Evolutionary conservation across 139 green algal species (phyloP).

Genomic region (Chlorella sp.): DNA sequence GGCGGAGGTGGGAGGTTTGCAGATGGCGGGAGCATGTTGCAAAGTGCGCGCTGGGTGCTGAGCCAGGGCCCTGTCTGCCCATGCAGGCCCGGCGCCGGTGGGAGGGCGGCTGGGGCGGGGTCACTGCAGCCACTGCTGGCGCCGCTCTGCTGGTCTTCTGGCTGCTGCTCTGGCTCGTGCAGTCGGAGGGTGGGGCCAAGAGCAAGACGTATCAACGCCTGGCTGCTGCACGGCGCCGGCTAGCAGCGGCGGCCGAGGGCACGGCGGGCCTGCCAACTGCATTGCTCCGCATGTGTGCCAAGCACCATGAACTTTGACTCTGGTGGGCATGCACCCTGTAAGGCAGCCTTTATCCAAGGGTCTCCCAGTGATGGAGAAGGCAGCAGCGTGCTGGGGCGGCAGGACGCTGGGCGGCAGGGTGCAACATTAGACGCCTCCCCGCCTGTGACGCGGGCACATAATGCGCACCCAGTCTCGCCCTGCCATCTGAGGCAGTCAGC

Average conservation of each 20-base stretch:
- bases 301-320: background rate
- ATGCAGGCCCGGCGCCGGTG: no score
- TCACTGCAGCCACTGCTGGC: background rate
- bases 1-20: no score
- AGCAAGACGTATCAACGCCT: background rate
- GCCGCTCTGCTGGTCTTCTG: background rate
- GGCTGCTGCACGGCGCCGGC: background rate
- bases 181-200: background rate
- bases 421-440: no score
- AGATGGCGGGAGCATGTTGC: no score
- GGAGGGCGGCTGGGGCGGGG: no score
- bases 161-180: background rate
- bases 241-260: background rate
- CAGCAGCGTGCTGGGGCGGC: no score
- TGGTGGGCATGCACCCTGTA: background rate
- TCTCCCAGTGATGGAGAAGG: background rate
- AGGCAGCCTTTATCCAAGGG: background rate
- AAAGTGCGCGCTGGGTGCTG: no score
- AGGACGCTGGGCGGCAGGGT: no score
- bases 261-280: background rate
- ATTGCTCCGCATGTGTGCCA: background rate
- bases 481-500: no score
- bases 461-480: no score
- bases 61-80: no score
- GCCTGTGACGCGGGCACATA: no score